Evolutionary conservation across 495 filamentous ascomycete genomes (phyloP).

Genomic region (Aspergillus campestris): DNA sequence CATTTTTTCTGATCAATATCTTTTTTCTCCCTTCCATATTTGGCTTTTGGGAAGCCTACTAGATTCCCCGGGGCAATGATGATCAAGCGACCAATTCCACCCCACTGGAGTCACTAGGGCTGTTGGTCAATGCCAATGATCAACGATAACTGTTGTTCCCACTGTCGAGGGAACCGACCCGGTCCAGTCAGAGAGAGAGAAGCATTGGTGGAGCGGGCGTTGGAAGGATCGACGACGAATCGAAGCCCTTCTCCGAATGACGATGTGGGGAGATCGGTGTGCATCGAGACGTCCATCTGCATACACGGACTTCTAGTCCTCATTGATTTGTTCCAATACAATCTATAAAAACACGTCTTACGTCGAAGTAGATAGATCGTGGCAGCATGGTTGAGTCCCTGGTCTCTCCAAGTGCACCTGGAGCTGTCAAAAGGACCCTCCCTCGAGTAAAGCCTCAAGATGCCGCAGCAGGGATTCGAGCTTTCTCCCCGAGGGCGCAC

Average conservation of each 20-base stretch:
- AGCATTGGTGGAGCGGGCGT: slow-evolving; percentile 1
- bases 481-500: too few species aligned
- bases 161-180: slow-evolving; percentile 3
- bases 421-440: too few species aligned
- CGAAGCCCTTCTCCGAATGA: slow-evolving; percentile 1
- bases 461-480: too few species aligned
- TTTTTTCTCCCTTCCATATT: not conserved
- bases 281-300: too few species aligned
- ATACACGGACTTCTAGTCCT: too few species aligned
- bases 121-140: slow-evolving; percentile 5
- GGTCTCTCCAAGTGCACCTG: too few species aligned
- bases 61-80: not conserved
- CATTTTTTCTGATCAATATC: not conserved
- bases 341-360: too few species aligned
- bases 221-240: slow-evolving; percentile 3
- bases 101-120: slow-evolving; percentile 8
- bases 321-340: too few species aligned
- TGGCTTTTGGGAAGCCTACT: not conserved
- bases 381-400: not conserved
- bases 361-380: slow-evolving; percentile 1
- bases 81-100: slow-evolving; percentile 7
- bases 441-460: too few species aligned
- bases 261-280: too few species aligned
- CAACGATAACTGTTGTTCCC: slow-evolving; percentile 2
- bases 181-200: slow-evolving; percentile 1